Base-by-base conservation (phyloP, 306 rosid species). In the Corylus avellana region DNA sequence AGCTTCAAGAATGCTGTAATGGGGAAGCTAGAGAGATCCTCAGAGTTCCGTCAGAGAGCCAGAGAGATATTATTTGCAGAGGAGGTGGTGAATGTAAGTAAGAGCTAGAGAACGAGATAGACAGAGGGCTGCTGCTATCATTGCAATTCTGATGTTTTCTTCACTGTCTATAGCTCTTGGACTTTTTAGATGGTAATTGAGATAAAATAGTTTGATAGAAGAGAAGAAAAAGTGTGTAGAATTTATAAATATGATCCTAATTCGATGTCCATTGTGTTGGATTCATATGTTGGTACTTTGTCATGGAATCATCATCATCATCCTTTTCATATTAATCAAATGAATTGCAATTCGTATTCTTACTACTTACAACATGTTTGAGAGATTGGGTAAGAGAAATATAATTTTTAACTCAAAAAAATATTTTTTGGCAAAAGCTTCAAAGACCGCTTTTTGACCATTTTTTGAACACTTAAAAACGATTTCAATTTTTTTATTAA, bases 1-100 rank as follows among this genome's bases (percentile, higher is more conserved):
- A 84, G 14, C 80, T 92, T 92, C 90, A 94, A 92, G 88, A 94
- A 92, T 78, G 91, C 91, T 39, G 89, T 94, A 51, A 90, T 94
- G 90, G 84, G 96, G 18, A 92, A 87, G 86, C 86, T 94, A 54
- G 91, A 86, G 2, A 84, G 82, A 81, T 86, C 91, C 11, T 71
- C 87, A 7, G 88, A 90, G 70, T 77, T 80, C 72, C 72, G 78
- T 57, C 29, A 76, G 81, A 69, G 91, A 84, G 14, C 27, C 82
- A 57, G 87, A 84, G 17, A 75, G 82, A 59, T 78, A 70, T 53
- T 44, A 74, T 67, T 80, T 55, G 76, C 87, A 70, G 80, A 86
- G 86, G 78, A 86, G 84, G 75, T 46, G 82, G 74, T 90, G 71
- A 81, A 16, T 44, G 39, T 9, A 39, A n/a, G 39, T 20, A 20